Evolutionary conservation across 208 protist genomes (phyloP).

Genomic region (Herpetomonas muscarum): DNA sequence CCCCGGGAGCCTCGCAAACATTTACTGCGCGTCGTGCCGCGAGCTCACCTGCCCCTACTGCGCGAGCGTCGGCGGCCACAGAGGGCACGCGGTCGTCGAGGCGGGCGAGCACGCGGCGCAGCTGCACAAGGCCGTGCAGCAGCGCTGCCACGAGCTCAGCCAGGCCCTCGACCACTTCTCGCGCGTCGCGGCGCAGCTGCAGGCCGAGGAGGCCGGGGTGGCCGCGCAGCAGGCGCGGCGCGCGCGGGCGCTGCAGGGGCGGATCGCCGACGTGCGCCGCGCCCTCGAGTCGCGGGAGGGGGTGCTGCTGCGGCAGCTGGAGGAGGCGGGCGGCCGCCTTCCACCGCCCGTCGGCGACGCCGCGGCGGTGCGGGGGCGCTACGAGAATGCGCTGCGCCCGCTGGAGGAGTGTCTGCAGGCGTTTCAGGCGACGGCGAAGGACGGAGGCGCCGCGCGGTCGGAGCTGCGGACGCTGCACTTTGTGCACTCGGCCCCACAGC

Average conservation of each 20-base stretch:
- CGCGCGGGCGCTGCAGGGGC: slow-evolving; percentile 17
- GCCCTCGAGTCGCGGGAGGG: slow-evolving; percentile 26
- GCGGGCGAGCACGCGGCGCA: slow-evolving; percentile 18
- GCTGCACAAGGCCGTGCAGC: slow-evolving; percentile 27
- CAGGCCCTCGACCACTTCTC: slow-evolving; percentile 38
- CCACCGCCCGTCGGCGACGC: slow-evolving; percentile 36
- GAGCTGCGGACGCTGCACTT: slow-evolving; percentile 12
- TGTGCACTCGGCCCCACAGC: slow-evolving; percentile 3
- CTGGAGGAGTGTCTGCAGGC: slow-evolving; percentile 26
- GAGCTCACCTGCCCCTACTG: slow-evolving; percentile 69
- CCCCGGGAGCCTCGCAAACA: slow-evolving; percentile 25
- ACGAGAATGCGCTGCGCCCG: slow-evolving; percentile 26
- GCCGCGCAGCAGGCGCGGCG: slow-evolving; percentile 18
- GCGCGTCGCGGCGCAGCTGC: slow-evolving; percentile 29
- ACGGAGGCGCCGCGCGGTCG: not conserved
- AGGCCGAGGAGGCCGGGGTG: slow-evolving; percentile 22
- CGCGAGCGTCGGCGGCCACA: slow-evolving; percentile 53
- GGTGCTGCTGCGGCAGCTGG: slow-evolving; percentile 14
- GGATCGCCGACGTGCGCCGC: slow-evolving; percentile 27
- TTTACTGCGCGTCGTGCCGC: slow-evolving; percentile 51
- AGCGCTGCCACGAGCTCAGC: slow-evolving; percentile 40
- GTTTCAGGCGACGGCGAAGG: slow-evolving; percentile 13
- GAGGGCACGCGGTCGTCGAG: slow-evolving; percentile 44
- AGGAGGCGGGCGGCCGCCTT: slow-evolving; percentile 7
- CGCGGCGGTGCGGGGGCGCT: slow-evolving; percentile 25